Evolutionary conservation across 202 grass and related monocot genomes (phyloP), one percentile per base, ranked within the genome.

Genomic region (Musa balbisiana): DNA sequence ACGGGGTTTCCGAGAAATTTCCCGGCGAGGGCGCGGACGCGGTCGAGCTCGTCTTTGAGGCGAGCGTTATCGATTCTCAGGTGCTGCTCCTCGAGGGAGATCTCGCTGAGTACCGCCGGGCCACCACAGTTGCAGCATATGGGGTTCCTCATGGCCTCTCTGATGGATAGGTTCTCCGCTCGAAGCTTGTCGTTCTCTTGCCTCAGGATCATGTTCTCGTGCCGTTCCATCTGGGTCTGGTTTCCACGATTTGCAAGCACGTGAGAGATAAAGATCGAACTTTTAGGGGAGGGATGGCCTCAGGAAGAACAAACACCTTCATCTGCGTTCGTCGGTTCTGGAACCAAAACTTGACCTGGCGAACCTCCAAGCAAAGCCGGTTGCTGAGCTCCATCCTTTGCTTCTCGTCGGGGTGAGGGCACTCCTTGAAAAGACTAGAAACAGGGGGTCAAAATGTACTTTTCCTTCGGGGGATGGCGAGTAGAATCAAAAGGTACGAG

Each of bases 271-370:
- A 43, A 21, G 52, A 63, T 14, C 8, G 19, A 51, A 49, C 64
- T 13, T 27, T 13, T 21, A 60, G 56, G 56, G 56, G 17, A 60
- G 56, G n/a, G 17, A 60, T 21, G 19, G 11, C 20, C 12, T 11
- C 33, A 43, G 3, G 16, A 51, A 70, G 43, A 70, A 51, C 67
- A 10, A 26, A 43, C 70, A 87, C 85, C 88, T 85, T 91, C 10
- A 4, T 71, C 16, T 80, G 65, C 15, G 71, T 69, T 51, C 89
- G 78, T 21, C 78, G 26, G 22, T 91, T 91, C 14, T 91, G 89
- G 60, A 91, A 91, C 89, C 89, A 91, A 21, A 81, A 73, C 33
- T 83, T 87, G 65, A 91, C 63, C 71, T 91, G 83, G 11, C 1
- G 3, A 14, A 3, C 0, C 0, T 55, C 64, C 51, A 91, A 43